phyloP scores from a whole-genome alignment of 495 filamentous ascomycete genomes.

The Neurospora terricola region DNA sequence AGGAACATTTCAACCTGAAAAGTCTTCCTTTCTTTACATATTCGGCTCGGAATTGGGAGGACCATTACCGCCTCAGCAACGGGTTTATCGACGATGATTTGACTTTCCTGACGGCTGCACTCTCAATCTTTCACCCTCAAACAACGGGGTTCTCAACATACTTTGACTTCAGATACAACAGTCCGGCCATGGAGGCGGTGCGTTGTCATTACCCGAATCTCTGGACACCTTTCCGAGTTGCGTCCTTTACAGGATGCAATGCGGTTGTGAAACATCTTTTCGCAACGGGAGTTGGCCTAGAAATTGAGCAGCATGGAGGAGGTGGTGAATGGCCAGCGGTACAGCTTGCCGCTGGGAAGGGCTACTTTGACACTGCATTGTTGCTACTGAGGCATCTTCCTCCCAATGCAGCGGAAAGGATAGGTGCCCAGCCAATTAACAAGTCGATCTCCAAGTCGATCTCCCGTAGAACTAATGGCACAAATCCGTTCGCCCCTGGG shows the following conservation, averaged over 20 bases:
- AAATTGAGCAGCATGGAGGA: not conserved
- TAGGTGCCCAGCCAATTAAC: not conserved
- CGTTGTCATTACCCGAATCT: not conserved
- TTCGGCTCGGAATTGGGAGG: not conserved
- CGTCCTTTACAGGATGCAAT: not conserved
- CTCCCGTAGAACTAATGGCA: no score
- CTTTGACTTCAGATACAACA: no score
- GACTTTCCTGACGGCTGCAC: not conserved
- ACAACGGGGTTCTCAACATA: not conserved
- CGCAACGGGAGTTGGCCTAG: not conserved
- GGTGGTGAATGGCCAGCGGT: not conserved
- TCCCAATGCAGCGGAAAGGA: not conserved
- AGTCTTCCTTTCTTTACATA: not conserved
- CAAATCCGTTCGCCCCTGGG: no score
- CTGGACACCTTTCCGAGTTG: not conserved
- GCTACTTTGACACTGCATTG: not conserved
- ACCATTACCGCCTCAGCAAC: not conserved
- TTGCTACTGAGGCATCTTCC: not conserved
- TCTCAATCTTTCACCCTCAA: not conserved
- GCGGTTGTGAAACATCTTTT: not conserved
- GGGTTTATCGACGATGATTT: not conserved
- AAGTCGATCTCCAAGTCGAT: not conserved
- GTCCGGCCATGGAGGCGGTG: no score
- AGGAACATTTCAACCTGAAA: fast-evolving
- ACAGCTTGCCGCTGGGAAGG: not conserved